These are phyloP conservation scores for Brassica hybrid DNA, from an alignment of 441 rosid species.

Conservation along the genomic window DNA sequence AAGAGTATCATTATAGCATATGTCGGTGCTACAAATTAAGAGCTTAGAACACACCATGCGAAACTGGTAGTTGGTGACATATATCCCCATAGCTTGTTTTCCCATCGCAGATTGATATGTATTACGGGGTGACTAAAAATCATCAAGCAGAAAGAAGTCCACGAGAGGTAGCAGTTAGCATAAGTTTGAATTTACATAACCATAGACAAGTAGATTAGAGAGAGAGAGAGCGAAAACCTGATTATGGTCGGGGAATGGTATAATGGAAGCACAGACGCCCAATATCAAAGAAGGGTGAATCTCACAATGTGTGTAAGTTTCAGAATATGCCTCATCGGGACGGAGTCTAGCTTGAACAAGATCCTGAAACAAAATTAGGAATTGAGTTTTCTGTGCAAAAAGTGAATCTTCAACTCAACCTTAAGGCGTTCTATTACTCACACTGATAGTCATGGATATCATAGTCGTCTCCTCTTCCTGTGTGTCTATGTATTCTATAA, in stretches of 20 bases:
- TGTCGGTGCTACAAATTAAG: conserved; percentile 12
- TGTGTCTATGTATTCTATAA: conserved; percentile 93
- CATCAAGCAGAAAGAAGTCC: conserved; percentile 33
- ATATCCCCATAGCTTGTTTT: conserved; percentile 99
- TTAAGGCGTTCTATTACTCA: conserved; percentile 47
- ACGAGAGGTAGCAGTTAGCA: background rate
- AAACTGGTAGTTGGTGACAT: too few relatives aligned
- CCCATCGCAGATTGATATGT: conserved; percentile 99
- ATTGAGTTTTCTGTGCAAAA: conserved; percentile 20
- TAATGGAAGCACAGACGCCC: conserved; percentile 98
- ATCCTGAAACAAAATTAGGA: conserved; percentile 60
- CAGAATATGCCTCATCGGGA: conserved; percentile 84
- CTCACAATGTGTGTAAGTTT: conserved; percentile 95
- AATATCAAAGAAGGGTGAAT: conserved; percentile 95
- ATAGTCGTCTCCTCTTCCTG: conserved; percentile 99
- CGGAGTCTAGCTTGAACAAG: conserved; percentile 86
- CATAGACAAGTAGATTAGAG: conserved; percentile 5
- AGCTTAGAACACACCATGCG: conserved; percentile 68
- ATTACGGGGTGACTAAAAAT: conserved; percentile 90
- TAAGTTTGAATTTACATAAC: background rate
- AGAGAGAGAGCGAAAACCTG: conserved; percentile 56
- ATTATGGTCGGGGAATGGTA: conserved; percentile 99
- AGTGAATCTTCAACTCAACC: background rate
- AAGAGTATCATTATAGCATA: background rate
- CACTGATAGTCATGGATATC: conserved; percentile 99